Base-by-base conservation (phyloP, 1,139 yeast species). In the Kurtzmaniella quercitrusa region DNA sequence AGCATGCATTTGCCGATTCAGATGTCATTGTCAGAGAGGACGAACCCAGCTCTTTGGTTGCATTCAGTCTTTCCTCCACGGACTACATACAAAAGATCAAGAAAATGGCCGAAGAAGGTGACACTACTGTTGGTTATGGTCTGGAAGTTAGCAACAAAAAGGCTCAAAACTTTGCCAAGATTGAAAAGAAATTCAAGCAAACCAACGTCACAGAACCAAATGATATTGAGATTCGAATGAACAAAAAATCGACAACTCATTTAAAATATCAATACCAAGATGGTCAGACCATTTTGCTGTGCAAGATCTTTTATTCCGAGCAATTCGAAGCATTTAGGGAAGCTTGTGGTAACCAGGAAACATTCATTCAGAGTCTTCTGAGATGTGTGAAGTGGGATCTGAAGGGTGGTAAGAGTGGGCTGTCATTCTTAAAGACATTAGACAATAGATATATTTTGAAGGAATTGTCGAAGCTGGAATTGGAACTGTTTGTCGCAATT, bases 361-460 rank as follows among this genome's bases (percentile, higher is more conserved):
- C 78, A 50, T 93, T 84, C 52, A 80, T 93, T 35, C 96, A 89
- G 59, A 88, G 97, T 60, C 74, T 94, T 44, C 84, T 97, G 12
- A 68, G 98, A 48, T 93, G 99, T 64, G 79, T 89, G 26, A 88
- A 89, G 59, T 94, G 98, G 98, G 93, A 93, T 55, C 85, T 95
- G 0, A 79, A 84, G 38, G 99, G 99, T 33, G 99, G 99, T 36
- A 93, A 93, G 60, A 87, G 96, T 60, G 98, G 98, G 0, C 87
- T 96, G 2, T 88, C 89, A 16, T 94, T 94, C 61, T 69, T 94
- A 62, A 94, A 93, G 57, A 94, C 98, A 0, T 56, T 88, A 41
- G 98, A 94, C 63, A 88, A 91, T 56, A 68, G 98, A 46, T 81
- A 91, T 50, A 88, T 94, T 42, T 82, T 94, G 37, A 94, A 94